Percentiles rank a stretch among this genome's conserved stretches.
Evolutionary conservation across 192 early-diverging fungal species (phyloP).

Genomic region (Irineochytrium annulatum): DNA sequence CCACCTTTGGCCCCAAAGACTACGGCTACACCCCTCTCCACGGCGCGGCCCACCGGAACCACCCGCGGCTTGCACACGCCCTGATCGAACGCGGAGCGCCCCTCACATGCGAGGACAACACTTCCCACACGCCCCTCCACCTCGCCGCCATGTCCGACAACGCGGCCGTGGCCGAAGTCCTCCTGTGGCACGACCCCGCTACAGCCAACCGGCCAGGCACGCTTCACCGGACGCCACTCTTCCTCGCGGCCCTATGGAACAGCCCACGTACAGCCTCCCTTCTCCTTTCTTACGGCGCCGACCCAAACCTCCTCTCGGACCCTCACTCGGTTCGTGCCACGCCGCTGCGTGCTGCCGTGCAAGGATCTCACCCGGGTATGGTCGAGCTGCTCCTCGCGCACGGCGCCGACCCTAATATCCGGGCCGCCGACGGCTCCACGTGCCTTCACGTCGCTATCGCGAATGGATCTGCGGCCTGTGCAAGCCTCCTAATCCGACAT

Average conservation of each 20-base stretch:
- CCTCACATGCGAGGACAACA: background rate
- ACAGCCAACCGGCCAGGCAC: background rate
- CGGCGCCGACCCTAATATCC: conserved; percentile 1
- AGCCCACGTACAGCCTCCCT: background rate
- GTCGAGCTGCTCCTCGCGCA: conserved; percentile 5
- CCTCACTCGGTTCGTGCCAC: background rate
- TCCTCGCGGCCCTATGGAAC: conserved; percentile 5
- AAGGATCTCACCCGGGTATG: background rate
- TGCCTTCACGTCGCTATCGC: background rate
- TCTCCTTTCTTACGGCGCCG: background rate
- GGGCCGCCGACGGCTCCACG: conserved; percentile 4
- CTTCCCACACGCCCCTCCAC: background rate
- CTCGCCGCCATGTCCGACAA: background rate
- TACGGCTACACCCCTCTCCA: conserved; percentile 5
- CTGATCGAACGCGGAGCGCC: background rate
- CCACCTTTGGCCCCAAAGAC: background rate
- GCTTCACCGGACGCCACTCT: background rate
- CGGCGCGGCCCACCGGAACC: background rate
- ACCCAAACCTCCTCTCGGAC: background rate
- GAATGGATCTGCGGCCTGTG: background rate
- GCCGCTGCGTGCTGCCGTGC: conserved; percentile 1
- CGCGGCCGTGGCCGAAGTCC: background rate
- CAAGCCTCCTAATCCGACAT: background rate
- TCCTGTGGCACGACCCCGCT: background rate
- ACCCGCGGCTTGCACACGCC: conserved; percentile 1